Percentiles rank a stretch among this genome's conserved stretches.
Evolutionary conservation across 768 basidiomycete genomes (phyloP).

Genomic region (Pisolithus microcarpus): DNA sequence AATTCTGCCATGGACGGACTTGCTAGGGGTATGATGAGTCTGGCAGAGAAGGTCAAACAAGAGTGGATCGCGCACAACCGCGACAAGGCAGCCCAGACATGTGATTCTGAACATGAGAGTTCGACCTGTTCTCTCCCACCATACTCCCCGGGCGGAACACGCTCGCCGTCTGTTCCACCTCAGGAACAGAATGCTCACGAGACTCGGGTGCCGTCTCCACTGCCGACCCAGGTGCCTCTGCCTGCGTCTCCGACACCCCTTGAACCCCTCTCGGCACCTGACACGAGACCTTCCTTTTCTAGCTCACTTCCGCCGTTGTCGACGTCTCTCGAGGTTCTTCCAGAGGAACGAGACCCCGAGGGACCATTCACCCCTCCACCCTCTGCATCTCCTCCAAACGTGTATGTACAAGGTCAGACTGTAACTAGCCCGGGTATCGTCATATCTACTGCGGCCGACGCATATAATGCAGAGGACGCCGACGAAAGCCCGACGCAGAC

Average conservation of each 20-base stretch:
- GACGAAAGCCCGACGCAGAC: neutral
- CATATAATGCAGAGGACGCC: neutral
- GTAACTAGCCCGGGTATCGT: slow-evolving; percentile 9
- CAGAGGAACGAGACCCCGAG: slow-evolving; percentile 22
- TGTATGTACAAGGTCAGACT: neutral
- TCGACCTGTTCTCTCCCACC: neutral
- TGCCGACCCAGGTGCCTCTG: neutral
- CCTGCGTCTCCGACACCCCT: slow-evolving; percentile 1
- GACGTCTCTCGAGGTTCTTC: slow-evolving; percentile 22
- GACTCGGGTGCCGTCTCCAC: neutral
- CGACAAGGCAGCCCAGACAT: slow-evolving; percentile 10
- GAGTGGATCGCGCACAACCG: slow-evolving; percentile 44
- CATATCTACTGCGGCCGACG: slow-evolving; percentile 11
- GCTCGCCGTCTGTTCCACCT: neutral
- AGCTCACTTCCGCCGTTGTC: slow-evolving; percentile 21
- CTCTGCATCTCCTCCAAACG: neutral
- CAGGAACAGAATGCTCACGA: neutral
- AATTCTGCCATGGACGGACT: neutral
- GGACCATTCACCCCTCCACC: slow-evolving; percentile 10
- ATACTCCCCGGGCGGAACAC: neutral
- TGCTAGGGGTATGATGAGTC: slow-evolving; percentile 24
- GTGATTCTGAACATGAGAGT: slow-evolving; percentile 15
- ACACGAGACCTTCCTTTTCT: slow-evolving; percentile 15
- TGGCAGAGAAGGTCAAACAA: slow-evolving; percentile 47
- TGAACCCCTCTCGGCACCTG: slow-evolving; percentile 9